A percentile compares a stretch with the other conserved stretches of the same genome.
These are phyloP conservation scores for Aureobasidium sp. DNA, from an alignment of 2,329 filamentous ascomycete species.

Conservation along the genomic window DNA sequence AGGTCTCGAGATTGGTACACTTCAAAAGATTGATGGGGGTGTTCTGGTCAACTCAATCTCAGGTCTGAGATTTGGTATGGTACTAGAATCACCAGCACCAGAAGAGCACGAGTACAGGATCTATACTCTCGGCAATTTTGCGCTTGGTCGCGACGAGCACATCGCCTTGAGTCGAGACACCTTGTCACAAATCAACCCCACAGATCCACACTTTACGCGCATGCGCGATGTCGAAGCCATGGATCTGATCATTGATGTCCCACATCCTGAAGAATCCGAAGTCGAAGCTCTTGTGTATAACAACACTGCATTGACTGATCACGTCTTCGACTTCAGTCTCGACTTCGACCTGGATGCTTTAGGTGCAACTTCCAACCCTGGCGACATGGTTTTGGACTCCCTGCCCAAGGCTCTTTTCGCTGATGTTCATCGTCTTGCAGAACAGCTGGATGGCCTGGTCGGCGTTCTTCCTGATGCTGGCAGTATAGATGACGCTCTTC, in stretches of 20 bases:
- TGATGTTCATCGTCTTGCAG: constrained; percentile 15
- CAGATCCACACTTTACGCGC: constrained; percentile 77
- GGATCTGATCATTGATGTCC: constrained; percentile 62
- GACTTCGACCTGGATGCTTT: constrained; percentile 16
- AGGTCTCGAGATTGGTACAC: constrained; percentile 34
- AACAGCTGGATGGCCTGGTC: constrained; percentile 17
- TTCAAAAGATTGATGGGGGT: constrained; percentile 54
- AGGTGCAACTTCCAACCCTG: constrained; percentile 3
- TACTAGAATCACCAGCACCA: constrained; percentile 50
- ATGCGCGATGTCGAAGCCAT: constrained; percentile 66
- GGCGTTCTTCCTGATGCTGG: constrained; percentile 9
- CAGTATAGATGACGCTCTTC: constrained; percentile 15
- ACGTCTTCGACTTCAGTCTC: constrained; percentile 15
- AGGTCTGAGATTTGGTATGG: constrained; percentile 57
- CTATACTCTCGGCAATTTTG: constrained; percentile 71
- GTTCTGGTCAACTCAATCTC: constrained; percentile 55
- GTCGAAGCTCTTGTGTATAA: background rate
- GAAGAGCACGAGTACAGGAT: constrained; percentile 58
- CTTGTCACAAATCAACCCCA: constrained; percentile 58
- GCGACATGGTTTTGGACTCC: constrained; percentile 13
- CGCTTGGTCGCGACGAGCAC: constrained; percentile 80
- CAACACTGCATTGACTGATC: background rate
- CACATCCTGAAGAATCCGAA: background rate
- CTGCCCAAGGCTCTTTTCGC: constrained; percentile 16
- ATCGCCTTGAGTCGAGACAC: constrained; percentile 73